Percentiles rank a stretch among this genome's conserved stretches.
Conservation (phyloP, 352 stramenopile species). For the Pythium brachiatum region DNA sequence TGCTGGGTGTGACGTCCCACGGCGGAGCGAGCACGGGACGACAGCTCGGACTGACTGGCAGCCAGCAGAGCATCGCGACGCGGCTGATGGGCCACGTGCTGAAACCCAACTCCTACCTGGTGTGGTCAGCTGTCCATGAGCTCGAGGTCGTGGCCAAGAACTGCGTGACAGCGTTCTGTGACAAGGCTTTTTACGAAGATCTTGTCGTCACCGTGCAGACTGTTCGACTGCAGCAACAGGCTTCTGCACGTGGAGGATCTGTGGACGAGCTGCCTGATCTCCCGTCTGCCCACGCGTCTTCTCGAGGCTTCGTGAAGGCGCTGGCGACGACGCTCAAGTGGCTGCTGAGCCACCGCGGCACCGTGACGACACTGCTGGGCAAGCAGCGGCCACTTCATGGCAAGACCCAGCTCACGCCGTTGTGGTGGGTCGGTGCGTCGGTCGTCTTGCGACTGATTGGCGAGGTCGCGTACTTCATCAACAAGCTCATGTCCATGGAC, state of each 20-base stretch:
- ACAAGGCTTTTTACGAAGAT: constrained; percentile 53
- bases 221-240: constrained; percentile 29
- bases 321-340: constrained; percentile 52
- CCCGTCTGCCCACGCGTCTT: constrained; percentile 24
- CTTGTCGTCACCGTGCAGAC: constrained; percentile 41
- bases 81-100: constrained; percentile 42
- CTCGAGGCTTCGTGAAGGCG: constrained; percentile 39
- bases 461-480: constrained; percentile 58
- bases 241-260: constrained; percentile 15
- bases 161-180: constrained; percentile 38
- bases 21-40: constrained; percentile 41
- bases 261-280: constrained; percentile 47
- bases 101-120: constrained; percentile 50
- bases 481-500: constrained; percentile 52
- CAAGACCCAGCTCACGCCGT: constrained; percentile 37
- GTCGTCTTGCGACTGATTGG: constrained; percentile 47
- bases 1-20: constrained; percentile 49
- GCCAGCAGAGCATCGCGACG: constrained; percentile 42
- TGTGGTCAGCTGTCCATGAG: constrained; percentile 59
- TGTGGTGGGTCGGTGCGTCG: constrained; percentile 58
- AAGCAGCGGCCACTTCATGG: constrained; percentile 1
- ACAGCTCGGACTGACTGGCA: constrained; percentile 40
- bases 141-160: constrained; percentile 64
- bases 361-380: constrained; percentile 31
- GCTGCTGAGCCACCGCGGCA: constrained; percentile 41